Evolutionary conservation across 106 monocot species (phyloP).

Genomic region (Dendrobium catenatum): DNA sequence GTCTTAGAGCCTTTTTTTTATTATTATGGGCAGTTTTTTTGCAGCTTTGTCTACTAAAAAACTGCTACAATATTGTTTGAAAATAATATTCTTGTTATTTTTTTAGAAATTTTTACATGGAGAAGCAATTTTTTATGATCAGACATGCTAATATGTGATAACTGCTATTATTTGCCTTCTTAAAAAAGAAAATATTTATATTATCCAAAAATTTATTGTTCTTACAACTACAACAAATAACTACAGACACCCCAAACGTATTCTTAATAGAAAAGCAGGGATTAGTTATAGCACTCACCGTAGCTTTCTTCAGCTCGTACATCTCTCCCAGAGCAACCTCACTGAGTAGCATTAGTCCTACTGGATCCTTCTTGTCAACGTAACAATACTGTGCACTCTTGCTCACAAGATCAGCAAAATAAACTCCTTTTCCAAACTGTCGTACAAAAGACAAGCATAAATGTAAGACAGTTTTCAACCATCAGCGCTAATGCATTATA

Average conservation of each 20-base stretch:
- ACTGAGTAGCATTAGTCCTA: conserved; percentile 86
- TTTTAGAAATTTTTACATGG: too few relatives aligned
- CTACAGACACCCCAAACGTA: neutral
- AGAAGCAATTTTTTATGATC: too few relatives aligned
- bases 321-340: conserved; percentile 98
- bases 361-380: conserved; percentile 85
- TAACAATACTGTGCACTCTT: conserved; percentile 98
- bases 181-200: too few relatives aligned
- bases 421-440: conserved; percentile 96
- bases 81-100: too few relatives aligned
- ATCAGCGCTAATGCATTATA: neutral
- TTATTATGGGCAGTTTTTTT: too few relatives aligned
- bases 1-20: too few relatives aligned
- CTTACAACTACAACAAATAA: neutral
- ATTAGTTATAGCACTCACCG: conserved; percentile 31
- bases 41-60: too few relatives aligned
- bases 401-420: conserved; percentile 94
- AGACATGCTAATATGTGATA: too few relatives aligned
- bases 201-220: too few relatives aligned
- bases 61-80: too few relatives aligned
- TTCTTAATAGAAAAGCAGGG: neutral
- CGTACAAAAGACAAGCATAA: conserved; percentile 3
- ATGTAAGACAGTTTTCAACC: neutral
- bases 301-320: conserved; percentile 82
- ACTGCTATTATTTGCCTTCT: too few relatives aligned